A percentile compares a stretch with the other conserved stretches of the same genome.
These are phyloP conservation scores for Coemansia sp. DNA, from an alignment of 192 early-diverging fungal species.

Conservation along the genomic window DNA sequence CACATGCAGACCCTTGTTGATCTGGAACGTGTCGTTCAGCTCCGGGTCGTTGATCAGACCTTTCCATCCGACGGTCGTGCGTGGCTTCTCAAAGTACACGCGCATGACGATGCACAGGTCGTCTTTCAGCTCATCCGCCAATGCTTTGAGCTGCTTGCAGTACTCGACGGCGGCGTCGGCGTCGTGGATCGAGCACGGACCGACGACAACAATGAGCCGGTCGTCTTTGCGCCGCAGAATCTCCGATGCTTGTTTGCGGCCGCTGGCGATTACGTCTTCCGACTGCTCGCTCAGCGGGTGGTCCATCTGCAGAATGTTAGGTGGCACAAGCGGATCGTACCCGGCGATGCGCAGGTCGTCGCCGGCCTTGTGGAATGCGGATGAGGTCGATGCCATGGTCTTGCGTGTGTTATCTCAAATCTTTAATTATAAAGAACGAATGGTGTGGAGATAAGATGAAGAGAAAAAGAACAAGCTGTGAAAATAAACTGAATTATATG, in stretches of 20 bases:
- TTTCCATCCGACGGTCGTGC: slow-evolving; percentile 93
- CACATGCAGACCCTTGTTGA: slow-evolving; percentile 93
- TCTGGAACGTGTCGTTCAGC: slow-evolving; percentile 80
- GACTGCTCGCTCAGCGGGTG: slow-evolving; percentile 60
- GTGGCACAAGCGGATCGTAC: slow-evolving; percentile 90
- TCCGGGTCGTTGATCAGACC: slow-evolving; percentile 83
- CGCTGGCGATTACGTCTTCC: slow-evolving; percentile 52
- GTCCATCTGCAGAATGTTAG: slow-evolving; percentile 87
- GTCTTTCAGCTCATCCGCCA: slow-evolving; percentile 65
- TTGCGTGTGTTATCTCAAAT: background rate
- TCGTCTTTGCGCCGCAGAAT: slow-evolving; percentile 83
- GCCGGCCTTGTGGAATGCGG: slow-evolving; percentile 52
- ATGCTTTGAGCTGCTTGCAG: slow-evolving; percentile 60
- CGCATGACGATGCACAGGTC: slow-evolving; percentile 93
- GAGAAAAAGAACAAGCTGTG: background rate
- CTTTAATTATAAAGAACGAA: background rate
- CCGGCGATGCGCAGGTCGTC: slow-evolving; percentile 88
- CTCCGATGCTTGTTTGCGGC: slow-evolving; percentile 64
- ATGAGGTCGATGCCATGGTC: slow-evolving; percentile 49
- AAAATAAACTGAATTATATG: background rate
- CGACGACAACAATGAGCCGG: slow-evolving; percentile 86
- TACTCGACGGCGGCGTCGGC: slow-evolving; percentile 83
- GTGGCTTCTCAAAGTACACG: slow-evolving; percentile 97
- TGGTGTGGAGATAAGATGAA: slow-evolving; percentile 2
- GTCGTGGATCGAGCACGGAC: slow-evolving; percentile 97